Conservation (phyloP, 2,329 filamentous ascomycete genomes). For the Aspergillus unguis region DNA sequence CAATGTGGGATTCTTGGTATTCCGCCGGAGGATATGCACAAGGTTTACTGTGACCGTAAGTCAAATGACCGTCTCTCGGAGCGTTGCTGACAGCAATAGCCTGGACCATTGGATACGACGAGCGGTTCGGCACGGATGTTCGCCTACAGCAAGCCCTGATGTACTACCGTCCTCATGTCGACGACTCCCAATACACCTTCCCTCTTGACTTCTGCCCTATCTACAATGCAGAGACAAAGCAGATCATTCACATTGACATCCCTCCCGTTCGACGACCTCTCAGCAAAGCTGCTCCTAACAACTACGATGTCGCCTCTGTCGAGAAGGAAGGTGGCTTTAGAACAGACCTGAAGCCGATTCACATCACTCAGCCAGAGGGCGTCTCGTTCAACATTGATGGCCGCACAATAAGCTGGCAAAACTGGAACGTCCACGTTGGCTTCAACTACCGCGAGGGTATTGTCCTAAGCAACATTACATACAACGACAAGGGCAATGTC, state of each 20-base stretch:
- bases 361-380: constrained; percentile 83
- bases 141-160: constrained; percentile 89
- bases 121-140: constrained; percentile 74
- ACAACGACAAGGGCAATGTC: constrained; percentile 75
- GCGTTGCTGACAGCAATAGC: constrained; percentile 43
- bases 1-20: constrained; percentile 83
- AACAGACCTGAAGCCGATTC: constrained; percentile 76
- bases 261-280: constrained; percentile 73
- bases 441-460: constrained; percentile 95
- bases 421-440: constrained; percentile 87
- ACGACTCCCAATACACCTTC: constrained; percentile 87
- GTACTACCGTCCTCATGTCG: constrained; percentile 85
- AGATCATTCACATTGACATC: constrained; percentile 80
- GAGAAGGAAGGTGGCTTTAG: constrained; percentile 72
- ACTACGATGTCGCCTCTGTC: constrained; percentile 74
- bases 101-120: constrained; percentile 94
- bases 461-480: constrained; percentile 84
- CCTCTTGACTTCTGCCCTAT: constrained; percentile 94
- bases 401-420: constrained; percentile 78
- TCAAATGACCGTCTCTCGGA: constrained; percentile 17
- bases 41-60: constrained; percentile 86
- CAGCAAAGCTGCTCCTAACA: constrained; percentile 67
- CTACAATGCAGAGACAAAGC: constrained; percentile 73
- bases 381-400: constrained; percentile 80
- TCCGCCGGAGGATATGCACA: constrained; percentile 79